Evolutionary conservation across 805 yeast genomes (phyloP).

Genomic region (Maudiozyma saulgeensis): DNA sequence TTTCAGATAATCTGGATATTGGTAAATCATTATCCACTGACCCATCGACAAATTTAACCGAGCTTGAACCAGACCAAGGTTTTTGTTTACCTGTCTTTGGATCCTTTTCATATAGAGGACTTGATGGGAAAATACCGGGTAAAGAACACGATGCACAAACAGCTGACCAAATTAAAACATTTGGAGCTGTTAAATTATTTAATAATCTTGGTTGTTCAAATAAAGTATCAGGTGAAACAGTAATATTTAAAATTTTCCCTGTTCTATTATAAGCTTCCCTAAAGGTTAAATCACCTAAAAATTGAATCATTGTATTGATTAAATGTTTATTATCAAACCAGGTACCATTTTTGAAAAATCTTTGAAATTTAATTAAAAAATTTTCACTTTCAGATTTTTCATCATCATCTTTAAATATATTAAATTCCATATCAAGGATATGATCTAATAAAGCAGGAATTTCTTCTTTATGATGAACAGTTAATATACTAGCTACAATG

Average conservation of each 20-base stretch:
- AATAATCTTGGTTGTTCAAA: conserved; percentile 84
- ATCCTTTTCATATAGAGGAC: conserved; percentile 73
- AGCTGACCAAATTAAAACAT: conserved; percentile 74
- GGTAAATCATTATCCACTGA: conserved; percentile 92
- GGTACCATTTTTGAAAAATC: conserved; percentile 72
- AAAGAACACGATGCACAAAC: conserved; percentile 88
- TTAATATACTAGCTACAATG: conserved; percentile 79
- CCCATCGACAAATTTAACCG: conserved; percentile 84
- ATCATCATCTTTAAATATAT: conserved; percentile 50
- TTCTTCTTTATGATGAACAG: conserved; percentile 73
- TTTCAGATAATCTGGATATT: conserved; percentile 75
- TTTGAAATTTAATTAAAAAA: conserved; percentile 40
- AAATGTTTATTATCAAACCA: conserved; percentile 72
- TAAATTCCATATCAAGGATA: conserved; percentile 34
- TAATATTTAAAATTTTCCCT: conserved; percentile 79
- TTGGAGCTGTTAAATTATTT: conserved; percentile 68
- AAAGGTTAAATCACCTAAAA: conserved; percentile 83
- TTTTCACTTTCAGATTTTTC: conserved; percentile 41
- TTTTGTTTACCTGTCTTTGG: conserved; percentile 58
- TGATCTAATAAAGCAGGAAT: conserved; percentile 41
- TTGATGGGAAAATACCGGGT: conserved; percentile 81
- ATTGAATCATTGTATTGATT: conserved; percentile 58
- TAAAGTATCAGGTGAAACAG: conserved; percentile 81
- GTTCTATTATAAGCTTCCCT: conserved; percentile 90
- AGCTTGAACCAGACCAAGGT: conserved; percentile 65